Evolutionary conservation across 2,329 filamentous ascomycete species (phyloP).

Genomic region (Fusarium sp.): DNA sequence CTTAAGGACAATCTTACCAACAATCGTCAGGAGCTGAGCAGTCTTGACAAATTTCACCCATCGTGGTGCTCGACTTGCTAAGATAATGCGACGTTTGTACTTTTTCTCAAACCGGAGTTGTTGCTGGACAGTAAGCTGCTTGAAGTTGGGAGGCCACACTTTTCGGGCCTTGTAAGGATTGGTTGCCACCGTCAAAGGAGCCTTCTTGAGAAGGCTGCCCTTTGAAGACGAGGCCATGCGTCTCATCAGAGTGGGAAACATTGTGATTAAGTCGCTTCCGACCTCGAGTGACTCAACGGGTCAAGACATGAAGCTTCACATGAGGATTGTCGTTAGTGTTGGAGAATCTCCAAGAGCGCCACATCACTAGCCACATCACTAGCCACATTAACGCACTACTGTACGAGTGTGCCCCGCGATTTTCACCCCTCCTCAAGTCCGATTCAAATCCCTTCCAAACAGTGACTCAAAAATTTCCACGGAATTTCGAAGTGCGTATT

Average conservation of each 20-base stretch:
- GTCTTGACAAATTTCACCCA: conserved; percentile 73
- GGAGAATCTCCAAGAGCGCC: conserved; percentile 28
- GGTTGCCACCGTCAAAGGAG: conserved; percentile 51
- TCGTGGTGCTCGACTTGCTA: conserved; percentile 67
- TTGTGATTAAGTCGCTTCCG: conserved; percentile 21
- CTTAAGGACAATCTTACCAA: conserved; percentile 51
- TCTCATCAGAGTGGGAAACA: conserved; percentile 48
- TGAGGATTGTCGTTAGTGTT: conserved; percentile 9
- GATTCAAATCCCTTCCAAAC: conserved; percentile 27
- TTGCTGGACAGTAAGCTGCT: conserved; percentile 72
- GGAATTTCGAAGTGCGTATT: conserved; percentile 36
- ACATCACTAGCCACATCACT: conserved; percentile 40
- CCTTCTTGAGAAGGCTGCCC: conserved; percentile 38
- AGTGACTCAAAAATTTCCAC: conserved; percentile 47
- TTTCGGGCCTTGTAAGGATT: conserved; percentile 73
- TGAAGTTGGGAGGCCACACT: conserved; percentile 81
- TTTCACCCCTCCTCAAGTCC: conserved; percentile 47
- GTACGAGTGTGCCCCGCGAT: conserved; percentile 45
- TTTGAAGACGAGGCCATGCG: conserved; percentile 47
- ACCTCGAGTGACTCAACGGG: conserved; percentile 13
- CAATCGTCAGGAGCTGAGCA: conserved; percentile 66
- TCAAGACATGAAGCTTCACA: conserved; percentile 2
- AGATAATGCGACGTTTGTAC: conserved; percentile 73
- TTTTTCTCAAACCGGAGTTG: conserved; percentile 82
- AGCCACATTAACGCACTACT: conserved; percentile 29